These are phyloP conservation scores for Dictyostelium brefeldianum DNA, from an alignment of 78 protist genomes.

Conservation along the genomic window DNA sequence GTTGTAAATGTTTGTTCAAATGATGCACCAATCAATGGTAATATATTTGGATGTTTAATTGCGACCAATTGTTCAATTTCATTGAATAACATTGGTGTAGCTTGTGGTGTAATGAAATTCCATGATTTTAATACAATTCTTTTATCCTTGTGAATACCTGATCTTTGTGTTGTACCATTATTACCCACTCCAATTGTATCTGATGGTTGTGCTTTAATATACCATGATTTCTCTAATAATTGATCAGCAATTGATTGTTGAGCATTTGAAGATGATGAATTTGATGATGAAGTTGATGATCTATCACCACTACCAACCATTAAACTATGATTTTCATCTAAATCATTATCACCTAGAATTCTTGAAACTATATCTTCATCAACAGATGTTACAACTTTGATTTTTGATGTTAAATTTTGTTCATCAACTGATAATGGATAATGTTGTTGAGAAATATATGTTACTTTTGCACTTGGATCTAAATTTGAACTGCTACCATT, in stretches of 20 bases:
- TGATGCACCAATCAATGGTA: constrained; percentile 67
- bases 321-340: background rate
- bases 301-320: background rate
- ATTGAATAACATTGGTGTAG: constrained; percentile 55
- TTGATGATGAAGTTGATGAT: background rate
- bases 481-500: background rate
- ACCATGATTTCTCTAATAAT: constrained; percentile 61
- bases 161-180: constrained; percentile 50
- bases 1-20: constrained; percentile 32
- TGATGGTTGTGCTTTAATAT: constrained; percentile 38
- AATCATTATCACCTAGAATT: constrained; percentile 50
- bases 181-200: constrained; percentile 54
- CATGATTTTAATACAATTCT: constrained; percentile 58
- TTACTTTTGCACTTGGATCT: background rate
- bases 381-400: background rate
- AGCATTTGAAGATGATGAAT: background rate
- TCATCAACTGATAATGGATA: constrained; percentile 60
- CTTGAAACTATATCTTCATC: constrained; percentile 58
- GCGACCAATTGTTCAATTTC: constrained; percentile 72
- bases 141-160: constrained; percentile 64
- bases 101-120: constrained; percentile 72
- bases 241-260: background rate
- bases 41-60: constrained; percentile 69
- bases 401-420: background rate
- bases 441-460: constrained; percentile 37